A percentile compares a stretch with the other conserved stretches of the same genome.
Evolutionary conservation across 768 basidiomycete species (phyloP).

Genomic region (Agaricus bisporus): DNA sequence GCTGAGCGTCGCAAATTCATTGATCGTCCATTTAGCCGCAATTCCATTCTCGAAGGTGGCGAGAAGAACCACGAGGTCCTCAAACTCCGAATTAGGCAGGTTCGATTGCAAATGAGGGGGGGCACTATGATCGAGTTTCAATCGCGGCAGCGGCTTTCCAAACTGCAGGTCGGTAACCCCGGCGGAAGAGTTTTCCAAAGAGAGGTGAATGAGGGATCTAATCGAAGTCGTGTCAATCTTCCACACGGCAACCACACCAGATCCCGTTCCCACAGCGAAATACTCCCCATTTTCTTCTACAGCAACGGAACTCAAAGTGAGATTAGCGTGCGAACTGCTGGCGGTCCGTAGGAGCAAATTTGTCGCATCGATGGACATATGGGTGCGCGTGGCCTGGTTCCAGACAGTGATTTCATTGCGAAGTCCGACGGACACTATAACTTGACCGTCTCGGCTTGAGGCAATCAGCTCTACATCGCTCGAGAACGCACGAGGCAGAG

Average conservation of each 20-base stretch:
- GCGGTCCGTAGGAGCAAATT: conserved; percentile 45
- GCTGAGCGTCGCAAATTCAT: conserved; percentile 22
- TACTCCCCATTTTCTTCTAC: conserved; percentile 55
- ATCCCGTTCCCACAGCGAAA: conserved; percentile 68
- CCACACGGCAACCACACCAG: conserved; percentile 63
- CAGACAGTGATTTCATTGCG: conserved; percentile 76
- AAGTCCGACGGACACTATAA: conserved; percentile 66
- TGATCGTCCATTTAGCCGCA: conserved; percentile 48
- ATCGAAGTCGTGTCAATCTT: conserved; percentile 35
- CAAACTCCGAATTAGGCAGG: conserved; percentile 19
- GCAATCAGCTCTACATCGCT: conserved; percentile 83
- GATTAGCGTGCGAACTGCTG: conserved; percentile 40
- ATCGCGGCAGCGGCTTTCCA: conserved; percentile 10
- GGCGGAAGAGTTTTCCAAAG: conserved; percentile 35
- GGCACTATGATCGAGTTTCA: conserved; percentile 11
- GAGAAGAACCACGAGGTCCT: conserved; percentile 28
- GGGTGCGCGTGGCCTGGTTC: conserved; percentile 38
- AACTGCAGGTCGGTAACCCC: conserved; percentile 54
- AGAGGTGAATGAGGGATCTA: conserved; percentile 34
- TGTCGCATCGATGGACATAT: conserved; percentile 44
- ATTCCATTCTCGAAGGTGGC: conserved; percentile 56
- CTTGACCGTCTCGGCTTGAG: conserved; percentile 57
- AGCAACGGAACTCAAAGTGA: conserved; percentile 54
- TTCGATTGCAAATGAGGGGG: conserved; percentile 25
- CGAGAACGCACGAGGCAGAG: conserved; percentile 73